Conservation (phyloP, 768 basidiomycete species). For the Boletus coccyginus region DNA sequence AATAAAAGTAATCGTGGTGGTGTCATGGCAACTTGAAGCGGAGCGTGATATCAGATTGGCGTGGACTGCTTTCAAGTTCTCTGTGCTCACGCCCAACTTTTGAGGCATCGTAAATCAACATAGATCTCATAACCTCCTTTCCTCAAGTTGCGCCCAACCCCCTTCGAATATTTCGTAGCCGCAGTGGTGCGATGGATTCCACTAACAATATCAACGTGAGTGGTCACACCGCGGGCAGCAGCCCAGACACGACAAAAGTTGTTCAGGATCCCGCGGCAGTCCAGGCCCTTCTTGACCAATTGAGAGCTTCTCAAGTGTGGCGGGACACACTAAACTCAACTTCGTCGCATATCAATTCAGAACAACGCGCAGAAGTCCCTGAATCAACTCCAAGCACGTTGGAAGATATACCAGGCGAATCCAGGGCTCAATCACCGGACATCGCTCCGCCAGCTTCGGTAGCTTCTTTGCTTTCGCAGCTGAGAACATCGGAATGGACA, state of each 20-base stretch:
- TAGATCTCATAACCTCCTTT: not conserved
- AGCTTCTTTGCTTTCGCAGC: slow-evolving; percentile 60
- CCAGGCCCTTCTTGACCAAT: slow-evolving; percentile 66
- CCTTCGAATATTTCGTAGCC: not conserved
- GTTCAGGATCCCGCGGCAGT: slow-evolving; percentile 63
- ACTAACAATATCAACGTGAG: slow-evolving; percentile 58
- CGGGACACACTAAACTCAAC: slow-evolving; percentile 40
- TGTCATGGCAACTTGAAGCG: not conserved
- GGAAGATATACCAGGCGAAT: slow-evolving; percentile 7
- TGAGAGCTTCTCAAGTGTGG: slow-evolving; percentile 70
- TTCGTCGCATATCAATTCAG: not conserved
- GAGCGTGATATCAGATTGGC: not conserved
- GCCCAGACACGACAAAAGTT: not conserved
- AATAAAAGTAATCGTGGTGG: not conserved
- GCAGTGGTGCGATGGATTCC: slow-evolving; percentile 24
- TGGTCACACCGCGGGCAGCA: not conserved
- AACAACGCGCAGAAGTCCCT: not conserved
- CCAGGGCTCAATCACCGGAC: not conserved
- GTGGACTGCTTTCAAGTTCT: not conserved
- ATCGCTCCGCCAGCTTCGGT: slow-evolving; percentile 41
- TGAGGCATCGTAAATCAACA: not conserved
- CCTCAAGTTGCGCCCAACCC: not conserved
- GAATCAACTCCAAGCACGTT: slow-evolving; percentile 4
- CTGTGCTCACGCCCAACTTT: not conserved
- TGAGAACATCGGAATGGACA: slow-evolving; percentile 38